Percentiles rank a stretch among this genome's conserved stretches.
Conservation (phyloP, 331 rosid species). For the Spiraea crenata region DNA sequence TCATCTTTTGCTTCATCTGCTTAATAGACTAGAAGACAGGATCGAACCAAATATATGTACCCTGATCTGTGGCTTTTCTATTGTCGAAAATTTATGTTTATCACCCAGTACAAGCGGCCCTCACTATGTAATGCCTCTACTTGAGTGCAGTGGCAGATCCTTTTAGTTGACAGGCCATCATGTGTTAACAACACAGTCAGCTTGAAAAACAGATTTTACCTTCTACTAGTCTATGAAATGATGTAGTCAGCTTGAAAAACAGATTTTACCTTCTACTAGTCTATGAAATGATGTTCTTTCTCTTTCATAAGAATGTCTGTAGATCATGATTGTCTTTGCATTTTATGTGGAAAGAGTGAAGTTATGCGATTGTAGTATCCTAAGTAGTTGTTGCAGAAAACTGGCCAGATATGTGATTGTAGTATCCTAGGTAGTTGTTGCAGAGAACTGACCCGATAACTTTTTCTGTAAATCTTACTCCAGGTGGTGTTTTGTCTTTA, state of each 20-base stretch:
- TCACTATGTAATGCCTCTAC: background rate
- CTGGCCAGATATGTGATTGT: background rate
- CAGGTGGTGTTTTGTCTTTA: slow-evolving; percentile 77
- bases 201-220: background rate
- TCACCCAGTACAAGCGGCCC: background rate
- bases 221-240: slow-evolving; percentile 2
- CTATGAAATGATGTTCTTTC: background rate
- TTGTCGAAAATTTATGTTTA: background rate
- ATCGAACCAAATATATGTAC: background rate
- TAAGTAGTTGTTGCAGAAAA: no score
- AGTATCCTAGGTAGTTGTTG: background rate
- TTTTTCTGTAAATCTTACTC: slow-evolving; percentile 17
- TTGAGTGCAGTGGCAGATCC: background rate
- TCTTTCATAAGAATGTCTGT: background rate
- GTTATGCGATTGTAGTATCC: background rate
- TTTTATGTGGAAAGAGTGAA: background rate
- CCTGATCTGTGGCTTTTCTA: background rate
- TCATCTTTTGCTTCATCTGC: background rate
- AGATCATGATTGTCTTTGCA: background rate
- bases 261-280: background rate
- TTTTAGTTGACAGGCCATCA: slow-evolving; percentile 1
- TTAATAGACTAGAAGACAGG: background rate
- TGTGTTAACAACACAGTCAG: background rate
- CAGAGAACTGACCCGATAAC: slow-evolving; percentile 10
- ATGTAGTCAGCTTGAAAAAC: background rate